These are phyloP conservation scores for Hemisphaericaspora lyxosophila DNA, from an alignment of 1,139 yeast genomes.

Conservation along the genomic window DNA sequence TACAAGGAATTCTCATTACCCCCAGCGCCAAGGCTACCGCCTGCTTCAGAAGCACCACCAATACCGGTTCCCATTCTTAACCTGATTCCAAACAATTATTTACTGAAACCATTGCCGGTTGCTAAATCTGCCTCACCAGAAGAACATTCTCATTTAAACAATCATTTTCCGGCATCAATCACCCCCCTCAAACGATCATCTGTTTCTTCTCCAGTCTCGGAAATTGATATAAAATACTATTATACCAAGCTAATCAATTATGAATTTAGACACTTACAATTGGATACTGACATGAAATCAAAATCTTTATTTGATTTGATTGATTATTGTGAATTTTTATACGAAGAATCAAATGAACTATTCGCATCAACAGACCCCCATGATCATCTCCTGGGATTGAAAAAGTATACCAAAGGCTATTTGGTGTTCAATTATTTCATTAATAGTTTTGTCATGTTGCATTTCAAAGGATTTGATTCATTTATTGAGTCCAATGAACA, in stretches of 20 bases:
- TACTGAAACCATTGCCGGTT: neutral
- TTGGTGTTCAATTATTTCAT: slow-evolving; percentile 46
- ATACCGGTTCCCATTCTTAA: slow-evolving; percentile 4
- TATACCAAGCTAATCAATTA: slow-evolving; percentile 32
- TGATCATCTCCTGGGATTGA: slow-evolving; percentile 22
- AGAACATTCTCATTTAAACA: slow-evolving; percentile 2
- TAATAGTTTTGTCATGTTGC: slow-evolving; percentile 44
- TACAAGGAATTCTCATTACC: slow-evolving; percentile 1
- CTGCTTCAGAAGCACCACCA: slow-evolving; percentile 3
- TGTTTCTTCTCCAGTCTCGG: slow-evolving; percentile 1
- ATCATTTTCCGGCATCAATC: neutral
- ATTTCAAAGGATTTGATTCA: slow-evolving; percentile 45
- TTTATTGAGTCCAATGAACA: slow-evolving; percentile 39
- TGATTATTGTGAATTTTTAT: slow-evolving; percentile 43
- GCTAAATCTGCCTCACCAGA: too few relatives aligned
- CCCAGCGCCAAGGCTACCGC: slow-evolving; percentile 6
- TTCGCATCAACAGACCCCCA: slow-evolving; percentile 18
- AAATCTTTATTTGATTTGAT: slow-evolving; percentile 46
- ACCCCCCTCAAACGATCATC: neutral
- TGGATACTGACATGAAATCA: slow-evolving; percentile 28
- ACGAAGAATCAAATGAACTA: slow-evolving; percentile 24
- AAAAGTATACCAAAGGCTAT: slow-evolving; percentile 38
- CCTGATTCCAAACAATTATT: neutral
- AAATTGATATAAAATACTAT: slow-evolving; percentile 15
- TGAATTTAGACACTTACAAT: slow-evolving; percentile 40